Evolutionary conservation across 2,329 filamentous ascomycete genomes (phyloP).

Genomic region (Hansfordia pulvinata): DNA sequence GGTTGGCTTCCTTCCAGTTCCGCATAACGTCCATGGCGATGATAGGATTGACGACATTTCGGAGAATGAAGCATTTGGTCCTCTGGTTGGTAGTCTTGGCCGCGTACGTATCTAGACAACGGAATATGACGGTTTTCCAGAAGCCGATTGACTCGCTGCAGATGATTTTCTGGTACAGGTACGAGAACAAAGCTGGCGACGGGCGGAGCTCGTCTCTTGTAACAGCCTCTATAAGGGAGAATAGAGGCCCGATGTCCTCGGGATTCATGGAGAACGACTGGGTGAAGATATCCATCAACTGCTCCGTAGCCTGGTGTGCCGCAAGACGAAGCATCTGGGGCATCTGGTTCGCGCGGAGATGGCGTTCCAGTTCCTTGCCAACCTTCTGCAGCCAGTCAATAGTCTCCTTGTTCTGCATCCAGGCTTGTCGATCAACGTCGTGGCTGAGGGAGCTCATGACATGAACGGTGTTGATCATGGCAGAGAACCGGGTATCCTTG

Average conservation of each 20-base stretch:
- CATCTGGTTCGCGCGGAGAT: conserved; percentile 57
- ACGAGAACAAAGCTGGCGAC: conserved; percentile 62
- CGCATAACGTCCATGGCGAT: conserved; percentile 92
- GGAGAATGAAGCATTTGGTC: conserved; percentile 85
- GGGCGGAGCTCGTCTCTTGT: conserved; percentile 72
- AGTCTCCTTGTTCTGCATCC: conserved; percentile 56
- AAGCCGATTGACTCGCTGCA: conserved; percentile 75
- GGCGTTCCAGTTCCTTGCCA: conserved; percentile 66
- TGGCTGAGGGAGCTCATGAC: conserved; percentile 67
- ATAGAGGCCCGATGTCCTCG: conserved; percentile 69
- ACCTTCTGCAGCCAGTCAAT: conserved; percentile 48
- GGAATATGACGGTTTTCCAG: conserved; percentile 68
- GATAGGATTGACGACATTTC: conserved; percentile 88
- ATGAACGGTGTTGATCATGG: conserved; percentile 79
- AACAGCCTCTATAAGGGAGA: conserved; percentile 70
- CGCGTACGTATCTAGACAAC: conserved; percentile 79
- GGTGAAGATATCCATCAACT: conserved; percentile 74
- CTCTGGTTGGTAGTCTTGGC: conserved; percentile 68
- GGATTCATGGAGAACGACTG: conserved; percentile 64
- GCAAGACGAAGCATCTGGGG: conserved; percentile 64
- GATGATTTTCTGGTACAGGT: conserved; percentile 78
- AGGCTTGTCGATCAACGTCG: conserved; percentile 48
- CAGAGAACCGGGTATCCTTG: conserved; percentile 53
- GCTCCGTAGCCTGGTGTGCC: conserved; percentile 78
- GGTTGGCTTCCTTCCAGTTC: conserved; percentile 51